Conservation (phyloP, 2,329 filamentous ascomycete genomes). For the Polytolypa hystricis region DNA sequence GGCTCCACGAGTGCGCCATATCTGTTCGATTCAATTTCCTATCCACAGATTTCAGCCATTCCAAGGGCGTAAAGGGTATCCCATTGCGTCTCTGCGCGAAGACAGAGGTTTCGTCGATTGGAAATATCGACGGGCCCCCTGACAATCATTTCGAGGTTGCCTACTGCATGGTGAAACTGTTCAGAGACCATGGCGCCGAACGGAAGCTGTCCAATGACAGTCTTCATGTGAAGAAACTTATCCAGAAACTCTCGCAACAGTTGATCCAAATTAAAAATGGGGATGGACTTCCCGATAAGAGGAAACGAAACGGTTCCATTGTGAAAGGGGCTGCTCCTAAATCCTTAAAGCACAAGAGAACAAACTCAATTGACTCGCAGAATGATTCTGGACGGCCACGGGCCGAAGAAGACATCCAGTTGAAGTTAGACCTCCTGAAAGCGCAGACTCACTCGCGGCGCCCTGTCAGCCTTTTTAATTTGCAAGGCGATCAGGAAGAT, state of each 20-base stretch:
- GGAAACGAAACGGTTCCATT: constrained; percentile 47
- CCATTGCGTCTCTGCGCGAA: constrained; percentile 88
- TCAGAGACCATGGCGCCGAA: constrained; percentile 90
- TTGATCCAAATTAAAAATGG: constrained; percentile 62
- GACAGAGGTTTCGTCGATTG: constrained; percentile 48
- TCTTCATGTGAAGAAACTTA: constrained; percentile 88
- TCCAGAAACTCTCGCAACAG: constrained; percentile 92
- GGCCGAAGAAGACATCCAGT: constrained; percentile 34
- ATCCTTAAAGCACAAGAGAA: constrained; percentile 78
- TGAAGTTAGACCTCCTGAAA: constrained; percentile 33
- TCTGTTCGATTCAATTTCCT: constrained; percentile 96
- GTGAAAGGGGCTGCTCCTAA: constrained; percentile 49
- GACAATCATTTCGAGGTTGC: constrained; percentile 43
- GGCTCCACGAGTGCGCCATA: constrained; percentile 65
- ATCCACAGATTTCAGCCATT: constrained; percentile 97
- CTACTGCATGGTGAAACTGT: constrained; percentile 94
- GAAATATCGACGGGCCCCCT: constrained; percentile 10
- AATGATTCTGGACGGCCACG: constrained; percentile 32
- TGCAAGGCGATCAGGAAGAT: constrained; percentile 34
- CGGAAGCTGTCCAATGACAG: constrained; percentile 91
- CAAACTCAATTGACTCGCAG: constrained; percentile 83
- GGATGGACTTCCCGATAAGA: constrained; percentile 49
- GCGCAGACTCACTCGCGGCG: constrained; percentile 36
- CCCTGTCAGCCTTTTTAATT: constrained; percentile 30
- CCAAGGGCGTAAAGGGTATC: constrained; percentile 96